Percentiles rank a stretch among this genome's conserved stretches.
phyloP scores from a whole-genome alignment of 2,329 filamentous ascomycete genomes.

The Fonsecaea monophora region DNA sequence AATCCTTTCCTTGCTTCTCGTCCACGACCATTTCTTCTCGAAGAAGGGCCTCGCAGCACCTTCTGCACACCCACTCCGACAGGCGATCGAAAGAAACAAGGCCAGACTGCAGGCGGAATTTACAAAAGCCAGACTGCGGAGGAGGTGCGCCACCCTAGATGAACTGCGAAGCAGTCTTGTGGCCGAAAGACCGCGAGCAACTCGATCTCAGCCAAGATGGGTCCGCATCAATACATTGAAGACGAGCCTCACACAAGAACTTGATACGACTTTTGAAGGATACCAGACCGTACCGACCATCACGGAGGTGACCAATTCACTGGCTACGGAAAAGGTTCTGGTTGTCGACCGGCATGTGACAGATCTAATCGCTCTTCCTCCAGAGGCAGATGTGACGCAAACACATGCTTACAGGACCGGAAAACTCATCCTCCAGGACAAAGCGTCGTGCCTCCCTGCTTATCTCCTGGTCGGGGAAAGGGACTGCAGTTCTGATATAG shows the following conservation, averaged over 20 bases:
- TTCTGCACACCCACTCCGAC: constrained; percentile 76
- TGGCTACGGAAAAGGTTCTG: constrained; percentile 52
- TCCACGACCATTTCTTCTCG: constrained; percentile 83
- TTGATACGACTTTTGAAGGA: constrained; percentile 74
- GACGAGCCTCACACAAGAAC: constrained; percentile 72
- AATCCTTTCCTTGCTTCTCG: constrained; percentile 77
- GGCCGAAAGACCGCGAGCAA: constrained; percentile 47
- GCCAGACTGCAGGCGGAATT: constrained; percentile 81
- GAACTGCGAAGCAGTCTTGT: constrained; percentile 59
- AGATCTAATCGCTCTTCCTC: constrained; percentile 79
- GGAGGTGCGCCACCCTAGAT: constrained; percentile 72
- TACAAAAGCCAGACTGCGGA: constrained; percentile 75
- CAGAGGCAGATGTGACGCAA: constrained; percentile 73
- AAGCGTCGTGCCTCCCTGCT: constrained; percentile 95
- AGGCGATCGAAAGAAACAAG: constrained; percentile 80
- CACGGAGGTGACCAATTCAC: constrained; percentile 58
- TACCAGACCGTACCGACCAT: constrained; percentile 65
- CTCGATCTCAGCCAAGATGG: constrained; percentile 78
- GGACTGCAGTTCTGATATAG: constrained; percentile 54
- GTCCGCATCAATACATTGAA: constrained; percentile 83
- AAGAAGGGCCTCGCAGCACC: constrained; percentile 85
- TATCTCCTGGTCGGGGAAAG: constrained; percentile 75
- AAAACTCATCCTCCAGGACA: constrained; percentile 89
- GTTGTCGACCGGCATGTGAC: constrained; percentile 83
- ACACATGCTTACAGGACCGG: constrained; percentile 76